phyloP scores from a whole-genome alignment of 1,284 basidiomycete species.

The Mycena citricolor region DNA sequence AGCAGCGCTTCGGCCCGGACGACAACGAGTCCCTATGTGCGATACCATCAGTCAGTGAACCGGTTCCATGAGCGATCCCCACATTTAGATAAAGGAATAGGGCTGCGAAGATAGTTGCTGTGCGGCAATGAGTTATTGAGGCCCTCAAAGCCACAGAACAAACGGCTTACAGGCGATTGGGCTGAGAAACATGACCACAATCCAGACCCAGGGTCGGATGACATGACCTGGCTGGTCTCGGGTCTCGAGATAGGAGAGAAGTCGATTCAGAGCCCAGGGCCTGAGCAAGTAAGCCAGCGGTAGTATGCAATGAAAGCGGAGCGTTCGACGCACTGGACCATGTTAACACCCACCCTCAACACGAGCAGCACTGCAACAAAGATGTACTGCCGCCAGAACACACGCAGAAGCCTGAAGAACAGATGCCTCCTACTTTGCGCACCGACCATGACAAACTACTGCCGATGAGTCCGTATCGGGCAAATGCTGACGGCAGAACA shows the following conservation, averaged over 20 bases:
- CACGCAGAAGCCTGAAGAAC: conserved; percentile 21
- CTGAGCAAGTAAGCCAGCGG: conserved; percentile 11
- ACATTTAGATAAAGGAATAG: too few species aligned
- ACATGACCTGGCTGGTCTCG: conserved; percentile 31
- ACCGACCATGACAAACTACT: conserved; percentile 30
- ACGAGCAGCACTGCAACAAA: conserved; percentile 22
- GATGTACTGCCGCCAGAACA: conserved; percentile 20
- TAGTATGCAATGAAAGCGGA: conserved; percentile 32
- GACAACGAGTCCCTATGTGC: conserved; percentile 33
- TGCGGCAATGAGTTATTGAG: conserved; percentile 28
- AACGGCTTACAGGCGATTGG: conserved; percentile 27
- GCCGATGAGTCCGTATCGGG: neutral
- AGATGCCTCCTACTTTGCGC: conserved; percentile 29
- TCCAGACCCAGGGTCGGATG: conserved; percentile 43
- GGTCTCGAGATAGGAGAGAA: conserved; percentile 37
- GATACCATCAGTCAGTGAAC: too few species aligned
- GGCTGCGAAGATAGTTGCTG: too few species aligned
- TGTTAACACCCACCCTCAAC: conserved; percentile 26
- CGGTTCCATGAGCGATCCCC: too few species aligned
- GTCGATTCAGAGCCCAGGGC: neutral
- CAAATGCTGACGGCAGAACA: conserved; percentile 18
- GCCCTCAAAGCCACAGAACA: conserved; percentile 32
- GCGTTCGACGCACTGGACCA: conserved; percentile 33
- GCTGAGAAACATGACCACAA: conserved; percentile 38
- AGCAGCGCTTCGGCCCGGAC: conserved; percentile 51